Evolutionary conservation across 148 eudicot species (phyloP).

Genomic region (Salicornia ramosissima): DNA sequence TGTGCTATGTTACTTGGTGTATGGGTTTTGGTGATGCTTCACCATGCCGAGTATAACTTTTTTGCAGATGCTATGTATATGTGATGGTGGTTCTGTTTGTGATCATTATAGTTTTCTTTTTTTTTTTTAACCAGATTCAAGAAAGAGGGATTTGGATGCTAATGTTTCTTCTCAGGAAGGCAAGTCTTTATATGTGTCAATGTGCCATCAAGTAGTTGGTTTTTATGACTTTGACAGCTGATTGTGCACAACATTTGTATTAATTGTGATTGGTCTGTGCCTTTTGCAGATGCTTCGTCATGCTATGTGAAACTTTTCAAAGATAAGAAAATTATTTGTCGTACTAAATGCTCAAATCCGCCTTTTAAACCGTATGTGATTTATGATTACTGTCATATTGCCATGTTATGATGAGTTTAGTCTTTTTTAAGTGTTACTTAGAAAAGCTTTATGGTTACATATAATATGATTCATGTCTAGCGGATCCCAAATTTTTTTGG

Average conservation of each 20-base stretch:
- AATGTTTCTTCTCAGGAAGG: slow-evolving; percentile 10
- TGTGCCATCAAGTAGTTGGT: neutral
- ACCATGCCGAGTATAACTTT: neutral
- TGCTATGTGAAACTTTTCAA: slow-evolving; percentile 28
- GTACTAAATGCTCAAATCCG: slow-evolving; percentile 30
- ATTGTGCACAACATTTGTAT: neutral
- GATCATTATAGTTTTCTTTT: neutral
- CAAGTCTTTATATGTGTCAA: slow-evolving; percentile 2
- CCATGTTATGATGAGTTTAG: too few species aligned
- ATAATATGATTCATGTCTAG: too few species aligned
- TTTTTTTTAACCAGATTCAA: neutral
- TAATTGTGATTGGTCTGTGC: neutral
- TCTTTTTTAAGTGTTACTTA: too few species aligned
- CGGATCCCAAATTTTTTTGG: too few species aligned
- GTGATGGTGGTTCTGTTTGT: neutral
- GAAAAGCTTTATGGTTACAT: too few species aligned
- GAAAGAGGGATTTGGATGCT: slow-evolving; percentile 11
- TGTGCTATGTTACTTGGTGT: neutral
- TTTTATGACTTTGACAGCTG: neutral
- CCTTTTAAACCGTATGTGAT: slow-evolving; percentile 33
- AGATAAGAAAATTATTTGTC: slow-evolving; percentile 35
- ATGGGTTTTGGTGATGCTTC: neutral
- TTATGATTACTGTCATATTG: neutral
- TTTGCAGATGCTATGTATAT: neutral
- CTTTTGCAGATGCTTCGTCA: slow-evolving; percentile 22